Conservation (phyloP, 139 green algal genomes). For the Haematococcus sp. region DNA sequence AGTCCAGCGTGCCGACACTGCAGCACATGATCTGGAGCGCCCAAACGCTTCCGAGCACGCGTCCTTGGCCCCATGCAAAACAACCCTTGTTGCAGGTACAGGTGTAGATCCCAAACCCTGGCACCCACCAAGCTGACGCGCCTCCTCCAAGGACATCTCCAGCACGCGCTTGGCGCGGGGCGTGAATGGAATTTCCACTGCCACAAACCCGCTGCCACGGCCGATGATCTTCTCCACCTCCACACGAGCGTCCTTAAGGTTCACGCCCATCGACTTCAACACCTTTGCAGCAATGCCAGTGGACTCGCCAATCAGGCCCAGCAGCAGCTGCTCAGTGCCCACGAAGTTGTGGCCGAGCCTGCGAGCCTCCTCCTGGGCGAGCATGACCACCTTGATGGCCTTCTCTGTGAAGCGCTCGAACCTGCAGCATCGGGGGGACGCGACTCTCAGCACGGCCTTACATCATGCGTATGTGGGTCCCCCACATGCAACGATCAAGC, state of each 20-base stretch:
- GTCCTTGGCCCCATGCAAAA: too few species aligned
- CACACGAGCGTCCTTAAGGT: conserved; percentile 95
- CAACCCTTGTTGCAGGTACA: neutral
- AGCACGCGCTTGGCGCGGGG: conserved; percentile 97
- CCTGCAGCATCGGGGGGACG: conserved; percentile 20
- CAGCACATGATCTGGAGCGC: too few species aligned
- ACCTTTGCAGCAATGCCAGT: conserved; percentile 99
- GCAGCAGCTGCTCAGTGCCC: conserved; percentile 98
- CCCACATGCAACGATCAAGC: too few species aligned
- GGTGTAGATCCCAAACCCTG: neutral
- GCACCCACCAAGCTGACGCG: conserved; percentile 86
- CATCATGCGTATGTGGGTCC: too few species aligned
- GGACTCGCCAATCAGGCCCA: conserved; percentile 97
- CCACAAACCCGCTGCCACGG: conserved; percentile 94
- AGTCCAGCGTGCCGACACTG: too few species aligned
- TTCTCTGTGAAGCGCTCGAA: conserved; percentile 99
- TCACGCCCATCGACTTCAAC: conserved; percentile 98
- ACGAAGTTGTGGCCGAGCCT: conserved; percentile 98
- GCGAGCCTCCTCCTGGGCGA: conserved; percentile 97
- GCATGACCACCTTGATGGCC: conserved; percentile 93
- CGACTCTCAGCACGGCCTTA: too few species aligned
- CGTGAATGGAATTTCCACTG: conserved; percentile 99
- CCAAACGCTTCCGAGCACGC: too few species aligned
- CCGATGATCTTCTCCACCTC: conserved; percentile 99
- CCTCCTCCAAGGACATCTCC: conserved; percentile 98